Percentiles rank a stretch among this genome's conserved stretches.
These are phyloP conservation scores for Agroathelia rolfsii DNA, from an alignment of 1,284 basidiomycete genomes.

Conservation along the genomic window DNA sequence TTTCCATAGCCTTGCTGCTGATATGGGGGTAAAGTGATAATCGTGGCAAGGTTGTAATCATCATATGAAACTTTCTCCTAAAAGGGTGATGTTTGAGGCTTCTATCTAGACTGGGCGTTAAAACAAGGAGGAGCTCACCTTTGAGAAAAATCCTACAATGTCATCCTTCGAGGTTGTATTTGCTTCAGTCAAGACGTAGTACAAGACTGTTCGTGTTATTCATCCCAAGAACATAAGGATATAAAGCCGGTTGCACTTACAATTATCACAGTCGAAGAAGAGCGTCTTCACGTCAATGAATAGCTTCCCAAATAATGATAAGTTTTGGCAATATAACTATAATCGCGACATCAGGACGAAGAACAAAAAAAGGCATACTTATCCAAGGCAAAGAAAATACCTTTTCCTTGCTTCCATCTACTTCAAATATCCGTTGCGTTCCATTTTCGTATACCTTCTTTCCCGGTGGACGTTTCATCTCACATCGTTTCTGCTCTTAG, in stretches of 20 bases:
- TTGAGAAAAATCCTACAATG: conserved; percentile 92
- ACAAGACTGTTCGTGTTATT: conserved; percentile 58
- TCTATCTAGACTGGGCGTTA: conserved; percentile 1
- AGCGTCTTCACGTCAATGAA: conserved; percentile 98
- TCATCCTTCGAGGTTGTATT: conserved; percentile 65
- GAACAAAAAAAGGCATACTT: conserved; percentile 1
- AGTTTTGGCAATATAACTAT: conserved; percentile 91
- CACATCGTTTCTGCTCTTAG: conserved; percentile 56
- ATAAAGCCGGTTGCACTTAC: conserved; percentile 28
- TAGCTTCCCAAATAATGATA: conserved; percentile 94
- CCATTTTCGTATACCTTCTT: conserved; percentile 85
- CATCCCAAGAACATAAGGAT: conserved; percentile 4
- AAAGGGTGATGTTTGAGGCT: conserved; percentile 9
- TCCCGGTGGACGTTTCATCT: conserved; percentile 74
- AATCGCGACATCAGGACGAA: conserved; percentile 7
- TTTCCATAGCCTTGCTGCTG: conserved; percentile 89
- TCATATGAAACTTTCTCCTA: conserved; percentile 95
- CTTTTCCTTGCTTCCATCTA: conserved; percentile 83
- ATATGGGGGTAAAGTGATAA: conserved; percentile 90
- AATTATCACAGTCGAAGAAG: conserved; percentile 87
- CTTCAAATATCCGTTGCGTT: conserved; percentile 89
- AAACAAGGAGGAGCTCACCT: conserved; percentile 35
- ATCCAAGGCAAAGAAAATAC: conserved; percentile 28
- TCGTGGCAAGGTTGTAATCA: conserved; percentile 96
- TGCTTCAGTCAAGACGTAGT: conserved; percentile 90